A percentile compares a stretch with the other conserved stretches of the same genome.
phyloP scores from a whole-genome alignment of 192 early-diverging fungal genomes.

The Entomortierella chlamydospora region DNA sequence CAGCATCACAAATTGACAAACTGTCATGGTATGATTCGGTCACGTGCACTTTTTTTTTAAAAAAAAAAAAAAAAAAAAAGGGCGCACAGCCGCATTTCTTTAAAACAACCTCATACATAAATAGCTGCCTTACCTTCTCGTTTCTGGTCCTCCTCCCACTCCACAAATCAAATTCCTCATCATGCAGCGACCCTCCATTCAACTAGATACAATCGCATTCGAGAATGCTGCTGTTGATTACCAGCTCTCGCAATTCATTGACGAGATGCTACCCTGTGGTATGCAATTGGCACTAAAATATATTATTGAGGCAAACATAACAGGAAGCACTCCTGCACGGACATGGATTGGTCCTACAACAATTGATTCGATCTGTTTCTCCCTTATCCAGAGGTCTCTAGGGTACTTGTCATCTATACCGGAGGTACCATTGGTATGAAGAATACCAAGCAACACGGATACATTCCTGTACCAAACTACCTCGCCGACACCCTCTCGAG shows the following conservation, averaged over 20 bases:
- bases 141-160: background rate
- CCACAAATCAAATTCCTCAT: background rate
- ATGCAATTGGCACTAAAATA: background rate
- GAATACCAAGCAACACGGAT: slow-evolving; percentile 74
- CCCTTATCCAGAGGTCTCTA: slow-evolving; percentile 70
- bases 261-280: slow-evolving; percentile 56
- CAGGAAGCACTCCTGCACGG: background rate
- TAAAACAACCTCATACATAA: no score
- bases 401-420: slow-evolving; percentile 93
- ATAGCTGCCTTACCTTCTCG: background rate
- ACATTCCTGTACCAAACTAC: slow-evolving; percentile 83
- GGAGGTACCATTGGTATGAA: slow-evolving; percentile 97
- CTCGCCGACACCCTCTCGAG: slow-evolving; percentile 80
- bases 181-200: slow-evolving; percentile 2
- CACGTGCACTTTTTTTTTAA: no score
- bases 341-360: background rate
- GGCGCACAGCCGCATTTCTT: no score
- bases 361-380: background rate
- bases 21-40: no score
- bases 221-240: slow-evolving; percentile 56
- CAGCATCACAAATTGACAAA: no score
- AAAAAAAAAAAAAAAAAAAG: no score
- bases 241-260: slow-evolving; percentile 52
- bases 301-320: no score
- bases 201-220: slow-evolving; percentile 49